Conservation (phyloP, 2,329 filamentous ascomycete species). For the Sordariomycetes sp. region DNA sequence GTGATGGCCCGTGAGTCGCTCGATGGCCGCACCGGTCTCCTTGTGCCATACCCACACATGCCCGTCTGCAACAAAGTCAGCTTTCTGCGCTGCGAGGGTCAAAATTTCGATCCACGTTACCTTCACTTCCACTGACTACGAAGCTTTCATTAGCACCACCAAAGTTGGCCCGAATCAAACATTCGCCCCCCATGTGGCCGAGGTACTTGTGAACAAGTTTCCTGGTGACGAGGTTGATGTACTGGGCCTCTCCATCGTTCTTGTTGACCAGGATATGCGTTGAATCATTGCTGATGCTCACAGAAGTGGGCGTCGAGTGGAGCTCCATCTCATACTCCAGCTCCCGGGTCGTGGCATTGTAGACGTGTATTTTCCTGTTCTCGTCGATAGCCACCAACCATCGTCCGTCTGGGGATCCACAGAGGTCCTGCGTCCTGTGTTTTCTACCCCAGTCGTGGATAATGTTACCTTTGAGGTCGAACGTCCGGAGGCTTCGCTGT, state of each 20-base stretch:
- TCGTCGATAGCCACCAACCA: slow-evolving; percentile 72
- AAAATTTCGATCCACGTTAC: not conserved
- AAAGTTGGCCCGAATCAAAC: slow-evolving; percentile 71
- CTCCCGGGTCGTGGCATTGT: slow-evolving; percentile 65
- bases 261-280: slow-evolving; percentile 73
- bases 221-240: slow-evolving; percentile 67
- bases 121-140: slow-evolving; percentile 80
- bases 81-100: not conserved
- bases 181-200: slow-evolving; percentile 66
- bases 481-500: slow-evolving; percentile 56
- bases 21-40: slow-evolving; percentile 64
- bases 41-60: slow-evolving; percentile 86
- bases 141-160: slow-evolving; percentile 90
- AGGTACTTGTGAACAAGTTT: slow-evolving; percentile 64
- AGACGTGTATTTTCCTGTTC: slow-evolving; percentile 63
- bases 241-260: slow-evolving; percentile 62
- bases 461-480: slow-evolving; percentile 52
- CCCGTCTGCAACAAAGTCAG: slow-evolving; percentile 29
- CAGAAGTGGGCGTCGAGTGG: slow-evolving; percentile 61
- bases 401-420: slow-evolving; percentile 69
- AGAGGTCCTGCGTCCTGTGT: slow-evolving; percentile 73
- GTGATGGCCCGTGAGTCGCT: slow-evolving; percentile 64
- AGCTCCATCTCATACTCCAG: slow-evolving; percentile 57
- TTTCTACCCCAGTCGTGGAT: slow-evolving; percentile 57
- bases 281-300: slow-evolving; percentile 76